phyloP scores from a whole-genome alignment of 495 filamentous ascomycete species.

The Staphylotrichum longicolle region DNA sequence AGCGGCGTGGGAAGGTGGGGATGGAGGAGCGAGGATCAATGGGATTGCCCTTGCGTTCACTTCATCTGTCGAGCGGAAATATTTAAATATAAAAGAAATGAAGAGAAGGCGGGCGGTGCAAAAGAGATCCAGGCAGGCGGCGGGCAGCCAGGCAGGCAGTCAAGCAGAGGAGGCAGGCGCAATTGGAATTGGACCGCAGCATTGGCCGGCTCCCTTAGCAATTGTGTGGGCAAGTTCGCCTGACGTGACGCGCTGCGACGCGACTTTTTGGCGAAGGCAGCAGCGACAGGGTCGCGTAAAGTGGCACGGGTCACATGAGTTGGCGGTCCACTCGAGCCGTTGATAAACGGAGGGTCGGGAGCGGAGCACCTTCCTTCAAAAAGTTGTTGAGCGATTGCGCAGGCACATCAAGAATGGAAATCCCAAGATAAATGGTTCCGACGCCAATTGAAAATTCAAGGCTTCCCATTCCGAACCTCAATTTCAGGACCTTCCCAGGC shows the following conservation, averaged over 20 bases:
- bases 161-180: neutral
- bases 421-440: neutral
- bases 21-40: neutral
- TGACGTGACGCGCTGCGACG: conserved; percentile 26
- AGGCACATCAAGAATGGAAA: neutral
- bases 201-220: neutral
- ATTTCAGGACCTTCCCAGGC: conserved; percentile 25
- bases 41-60: too few species aligned
- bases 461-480: conserved; percentile 20
- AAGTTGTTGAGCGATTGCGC: neutral
- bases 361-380: neutral
- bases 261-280: conserved; percentile 24
- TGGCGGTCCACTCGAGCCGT: neutral
- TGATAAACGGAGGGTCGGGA: neutral
- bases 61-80: neutral
- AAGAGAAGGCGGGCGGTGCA: neutral
- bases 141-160: conserved; percentile 1
- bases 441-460: conserved; percentile 9
- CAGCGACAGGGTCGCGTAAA: conserved; percentile 27
- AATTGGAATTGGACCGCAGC: neutral
- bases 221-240: neutral
- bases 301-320: conserved; percentile 25
- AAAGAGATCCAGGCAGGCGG: neutral
- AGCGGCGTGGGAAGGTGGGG: neutral
- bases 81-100: neutral